Conservation (phyloP, 441 rosid species). For the Corymbia calophylla region DNA sequence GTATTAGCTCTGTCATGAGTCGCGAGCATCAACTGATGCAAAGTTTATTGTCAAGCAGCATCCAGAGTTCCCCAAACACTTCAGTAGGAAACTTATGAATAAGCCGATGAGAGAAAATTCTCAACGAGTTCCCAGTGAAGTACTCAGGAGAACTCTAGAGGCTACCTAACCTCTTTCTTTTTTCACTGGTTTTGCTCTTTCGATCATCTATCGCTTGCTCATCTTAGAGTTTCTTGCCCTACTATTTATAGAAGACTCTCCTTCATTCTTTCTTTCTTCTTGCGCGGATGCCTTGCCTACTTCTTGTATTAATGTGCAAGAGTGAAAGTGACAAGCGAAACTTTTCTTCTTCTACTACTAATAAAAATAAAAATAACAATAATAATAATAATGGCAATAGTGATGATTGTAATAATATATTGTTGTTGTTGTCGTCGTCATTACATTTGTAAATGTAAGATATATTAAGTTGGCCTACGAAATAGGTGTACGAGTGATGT, state of each 20-base stretch:
- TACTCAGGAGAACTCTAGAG: slow-evolving; percentile 41
- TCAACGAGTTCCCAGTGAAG: slow-evolving; percentile 20
- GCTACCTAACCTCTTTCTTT: slow-evolving; percentile 5
- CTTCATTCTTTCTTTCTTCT: neutral
- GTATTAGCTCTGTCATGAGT: neutral
- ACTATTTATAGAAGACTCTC: neutral
- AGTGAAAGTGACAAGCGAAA: neutral
- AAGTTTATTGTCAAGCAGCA: neutral
- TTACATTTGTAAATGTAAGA: neutral
- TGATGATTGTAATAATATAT: neutral
- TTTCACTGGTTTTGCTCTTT: neutral
- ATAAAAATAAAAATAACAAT: neutral
- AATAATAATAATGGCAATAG: too few relatives aligned
- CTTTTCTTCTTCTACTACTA: neutral
- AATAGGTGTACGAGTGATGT: neutral
- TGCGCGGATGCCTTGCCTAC: neutral
- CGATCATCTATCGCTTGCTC: neutral
- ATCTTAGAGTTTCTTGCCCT: neutral
- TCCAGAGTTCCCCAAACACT: neutral
- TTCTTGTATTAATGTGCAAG: neutral
- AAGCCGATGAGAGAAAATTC: neutral
- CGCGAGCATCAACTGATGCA: neutral
- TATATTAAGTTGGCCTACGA: neutral
- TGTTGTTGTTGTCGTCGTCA: neutral
- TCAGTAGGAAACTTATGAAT: neutral